Evolutionary conservation across 1,284 basidiomycete species (phyloP), one percentile per base, ranked within the genome.

Genomic region (Naganishia sp.): DNA sequence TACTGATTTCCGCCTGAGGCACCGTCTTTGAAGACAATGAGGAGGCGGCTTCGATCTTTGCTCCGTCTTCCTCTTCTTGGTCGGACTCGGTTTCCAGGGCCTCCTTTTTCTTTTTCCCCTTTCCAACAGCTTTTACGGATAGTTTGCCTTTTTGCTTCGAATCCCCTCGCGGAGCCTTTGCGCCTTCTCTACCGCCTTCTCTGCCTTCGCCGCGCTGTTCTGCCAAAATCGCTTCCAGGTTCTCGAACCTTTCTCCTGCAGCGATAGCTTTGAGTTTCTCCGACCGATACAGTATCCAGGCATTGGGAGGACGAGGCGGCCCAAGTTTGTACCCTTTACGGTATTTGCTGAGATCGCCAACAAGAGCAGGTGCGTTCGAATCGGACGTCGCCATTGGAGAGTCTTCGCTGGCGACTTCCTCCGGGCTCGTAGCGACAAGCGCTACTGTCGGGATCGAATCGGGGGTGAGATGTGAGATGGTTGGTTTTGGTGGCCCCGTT

Each of bases 241-340:
- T 46, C 67, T 68, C 32, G 66, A 50, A 39, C 18, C 32, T 23
- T 23, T 72, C 73, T 0, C 60, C 67, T 61, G 72, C 66, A 9
- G 71, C 65, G 18, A 68, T 72, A 35, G 80, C 77, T 50, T 73
- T 75, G 64, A 86, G 82, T 74, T 85, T 87, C 70, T 87, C 84
- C 1, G 88, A 87, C 47, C 92, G 86, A 76, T 92, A 96, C 18
- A 95, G 72, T 69, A 96, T 94, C 90, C 91, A 95, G 0, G 92
- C 88, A 76, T 95, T 95, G 17, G 88, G 87, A 2, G 93, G 93
- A 0, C 92, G 85, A 1, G 87, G 87, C 0, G 85, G 58, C 17
- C 56, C 56, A 1, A 39, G 35, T 6, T 39, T 39, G 35, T 39
- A 39, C 4, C 35, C 35, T 39, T 39, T 39, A 39, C 35, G 35